Base-by-base conservation (phyloP, 2,329 filamentous ascomycete genomes). In the Alternaria longipes region DNA sequence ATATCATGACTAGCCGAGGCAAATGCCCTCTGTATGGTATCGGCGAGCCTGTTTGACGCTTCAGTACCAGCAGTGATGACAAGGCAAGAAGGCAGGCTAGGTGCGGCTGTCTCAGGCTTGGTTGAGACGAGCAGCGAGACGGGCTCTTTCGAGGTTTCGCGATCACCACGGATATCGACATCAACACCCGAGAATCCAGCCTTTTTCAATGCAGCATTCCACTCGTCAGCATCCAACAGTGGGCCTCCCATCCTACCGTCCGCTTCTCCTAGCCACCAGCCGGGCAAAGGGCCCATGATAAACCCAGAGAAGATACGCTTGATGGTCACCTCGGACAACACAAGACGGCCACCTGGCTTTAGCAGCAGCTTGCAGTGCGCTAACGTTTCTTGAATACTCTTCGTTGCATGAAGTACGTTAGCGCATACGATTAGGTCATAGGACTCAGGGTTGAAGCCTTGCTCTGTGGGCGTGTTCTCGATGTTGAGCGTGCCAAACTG, bases 261-360 rank as follows among this genome's bases (percentile, higher is more conserved):
- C 4, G 50, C 14, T 16, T 14, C 32, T 14, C 32, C 32, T 1
- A 36, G 32, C 32, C 32, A 36, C 32, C 32, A 36, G 14, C 32
- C 32, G 14, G 32, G 32, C 6, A 36, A 7, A 14, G 32, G 14
- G 12, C 32, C 32, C 56, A 59, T 59, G 18, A 59, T 59, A 16
- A 59, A 59, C 24, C 56, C 56, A 11, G 56, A 59, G 50, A 59
- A 59, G 34, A 59, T 59, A 5, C 56, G 50, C 18, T 59, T 59
- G 34, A 59, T 59, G 20, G 56, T 59, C 24, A 59, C 56, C 42
- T 59, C 56, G 20, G 56, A 59, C 12, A 59, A 22, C 11, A 59
- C 50, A 20, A 59, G 56, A 44, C 28, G 42, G 1, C 56, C 56
- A 12, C 36, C 30, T 18, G 56, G 56, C 44, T 54, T 59, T 12